A percentile compares a stretch with the other conserved stretches of the same genome.
Conservation (phyloP, 2,329 filamentous ascomycete species). For the Tolypocladium tundrense region DNA sequence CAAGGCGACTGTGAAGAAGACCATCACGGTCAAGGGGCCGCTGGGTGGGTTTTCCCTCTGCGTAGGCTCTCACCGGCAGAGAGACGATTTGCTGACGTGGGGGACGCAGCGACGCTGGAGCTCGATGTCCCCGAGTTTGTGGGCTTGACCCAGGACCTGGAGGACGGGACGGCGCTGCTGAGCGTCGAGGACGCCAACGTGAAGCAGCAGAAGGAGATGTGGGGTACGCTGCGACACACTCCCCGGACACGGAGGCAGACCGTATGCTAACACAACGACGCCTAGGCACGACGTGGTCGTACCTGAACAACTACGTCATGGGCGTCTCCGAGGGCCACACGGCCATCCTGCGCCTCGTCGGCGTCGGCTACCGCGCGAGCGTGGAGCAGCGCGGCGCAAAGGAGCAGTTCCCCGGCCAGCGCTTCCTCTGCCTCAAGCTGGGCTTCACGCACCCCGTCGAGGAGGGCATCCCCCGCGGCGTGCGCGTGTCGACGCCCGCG, state of each 20-base stretch:
- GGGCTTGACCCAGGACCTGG: constrained; percentile 56
- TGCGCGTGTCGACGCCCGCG: constrained; percentile 80
- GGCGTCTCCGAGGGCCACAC: constrained; percentile 96
- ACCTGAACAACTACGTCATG: constrained; percentile 81
- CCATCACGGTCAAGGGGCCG: constrained; percentile 69
- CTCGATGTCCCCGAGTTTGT: constrained; percentile 75
- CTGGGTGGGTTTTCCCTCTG: constrained; percentile 44
- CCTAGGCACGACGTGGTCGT: constrained; percentile 77
- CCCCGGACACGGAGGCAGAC: background rate
- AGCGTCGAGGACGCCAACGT: constrained; percentile 57
- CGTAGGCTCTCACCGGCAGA: background rate
- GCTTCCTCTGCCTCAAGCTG: constrained; percentile 88
- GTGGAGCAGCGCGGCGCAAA: constrained; percentile 69
- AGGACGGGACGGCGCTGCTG: constrained; percentile 53
- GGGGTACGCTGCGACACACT: constrained; percentile 51
- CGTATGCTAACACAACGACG: background rate
- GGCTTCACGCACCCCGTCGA: constrained; percentile 96
- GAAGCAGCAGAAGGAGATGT: constrained; percentile 84
- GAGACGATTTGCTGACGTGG: constrained; percentile 1
- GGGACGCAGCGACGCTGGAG: constrained; percentile 55
- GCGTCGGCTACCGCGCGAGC: constrained; percentile 87
- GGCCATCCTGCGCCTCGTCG: constrained; percentile 82
- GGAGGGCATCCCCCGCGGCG: constrained; percentile 68
- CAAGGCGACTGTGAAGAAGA: constrained; percentile 51
- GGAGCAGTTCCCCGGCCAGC: constrained; percentile 69